A percentile compares a stretch with the other conserved stretches of the same genome.
These are phyloP conservation scores for Candida anutae DNA, from an alignment of 1,139 yeast genomes.

Conservation along the genomic window DNA sequence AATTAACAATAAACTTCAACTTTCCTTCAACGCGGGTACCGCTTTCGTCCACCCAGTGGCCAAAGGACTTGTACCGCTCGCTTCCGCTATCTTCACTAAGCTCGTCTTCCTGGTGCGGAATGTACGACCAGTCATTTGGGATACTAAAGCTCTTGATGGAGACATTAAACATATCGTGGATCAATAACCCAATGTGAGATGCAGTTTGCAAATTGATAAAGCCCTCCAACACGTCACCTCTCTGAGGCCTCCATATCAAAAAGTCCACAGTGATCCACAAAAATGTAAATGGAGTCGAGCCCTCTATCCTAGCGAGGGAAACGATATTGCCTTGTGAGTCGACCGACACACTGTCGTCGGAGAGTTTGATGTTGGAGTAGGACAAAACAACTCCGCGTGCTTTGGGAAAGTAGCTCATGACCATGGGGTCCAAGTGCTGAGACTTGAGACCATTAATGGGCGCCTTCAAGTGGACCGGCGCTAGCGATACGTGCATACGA, in stretches of 20 bases:
- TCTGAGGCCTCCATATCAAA: conserved; percentile 80
- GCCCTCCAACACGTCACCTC: conserved; percentile 82
- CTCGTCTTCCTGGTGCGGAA: conserved; percentile 70
- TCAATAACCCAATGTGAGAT: conserved; percentile 83
- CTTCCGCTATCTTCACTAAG: conserved; percentile 15
- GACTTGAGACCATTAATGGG: conserved; percentile 74
- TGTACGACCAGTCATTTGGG: conserved; percentile 76
- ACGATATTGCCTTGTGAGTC: conserved; percentile 18
- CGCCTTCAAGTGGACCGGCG: conserved; percentile 63
- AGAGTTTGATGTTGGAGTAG: conserved; percentile 51
- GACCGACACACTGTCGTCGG: conserved; percentile 26
- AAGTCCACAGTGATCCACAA: conserved; percentile 83
- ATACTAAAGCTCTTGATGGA: conserved; percentile 78
- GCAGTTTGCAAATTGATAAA: conserved; percentile 88
- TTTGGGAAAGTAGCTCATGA: conserved; percentile 71
- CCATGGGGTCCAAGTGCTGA: conserved; percentile 84
- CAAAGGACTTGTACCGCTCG: conserved; percentile 42
- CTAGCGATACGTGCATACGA: conserved; percentile 71
- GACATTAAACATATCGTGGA: conserved; percentile 93
- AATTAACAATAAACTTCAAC: conserved; percentile 62
- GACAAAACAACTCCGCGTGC: conserved; percentile 81
- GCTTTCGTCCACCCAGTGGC: conserved; percentile 77
- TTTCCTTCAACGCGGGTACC: conserved; percentile 77
- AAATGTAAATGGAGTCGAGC: conserved; percentile 83
- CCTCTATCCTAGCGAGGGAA: conserved; percentile 56